These are phyloP conservation scores for Gloeophyllum trabeum DNA, from an alignment of 768 basidiomycete genomes.

Conservation along the genomic window DNA sequence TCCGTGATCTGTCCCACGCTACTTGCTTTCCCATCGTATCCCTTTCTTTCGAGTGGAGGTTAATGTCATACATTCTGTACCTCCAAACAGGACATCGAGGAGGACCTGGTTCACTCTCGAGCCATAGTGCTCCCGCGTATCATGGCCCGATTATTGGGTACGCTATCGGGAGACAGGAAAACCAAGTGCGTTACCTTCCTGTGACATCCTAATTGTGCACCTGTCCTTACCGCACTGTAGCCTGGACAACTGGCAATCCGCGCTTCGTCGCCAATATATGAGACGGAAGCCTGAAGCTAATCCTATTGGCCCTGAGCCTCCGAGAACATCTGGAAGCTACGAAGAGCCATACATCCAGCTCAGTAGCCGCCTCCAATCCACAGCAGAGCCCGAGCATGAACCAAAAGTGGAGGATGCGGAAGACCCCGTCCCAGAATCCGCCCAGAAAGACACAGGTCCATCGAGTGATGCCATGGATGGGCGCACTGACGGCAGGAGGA, in stretches of 20 bases:
- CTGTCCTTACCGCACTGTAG: slow-evolving; percentile 23
- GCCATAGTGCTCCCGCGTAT: slow-evolving; percentile 55
- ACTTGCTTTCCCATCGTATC: not conserved
- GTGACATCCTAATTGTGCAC: slow-evolving; percentile 4
- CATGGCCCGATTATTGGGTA: slow-evolving; percentile 64
- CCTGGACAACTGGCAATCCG: slow-evolving; percentile 68
- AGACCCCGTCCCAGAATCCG: no score
- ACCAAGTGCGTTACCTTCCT: slow-evolving; percentile 42
- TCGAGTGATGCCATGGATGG: no score
- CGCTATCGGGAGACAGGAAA: slow-evolving; percentile 73
- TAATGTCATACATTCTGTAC: slow-evolving; percentile 4
- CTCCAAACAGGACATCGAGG: slow-evolving; percentile 57
- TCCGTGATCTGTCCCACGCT: no score
- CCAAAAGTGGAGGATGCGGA: no score
- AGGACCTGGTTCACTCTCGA: slow-evolving; percentile 55
- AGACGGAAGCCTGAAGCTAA: slow-evolving; percentile 62
- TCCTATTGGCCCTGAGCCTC: slow-evolving; percentile 57
- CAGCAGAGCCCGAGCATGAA: no score
- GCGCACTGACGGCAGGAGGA: no score
- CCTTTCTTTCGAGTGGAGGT: slow-evolving; percentile 3
- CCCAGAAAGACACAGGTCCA: no score
- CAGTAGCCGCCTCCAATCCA: no score
- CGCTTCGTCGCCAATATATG: slow-evolving; percentile 66
- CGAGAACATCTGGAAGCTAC: no score
- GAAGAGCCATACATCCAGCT: no score